Evolutionary conservation across 2,329 filamentous ascomycete genomes (phyloP).

Genomic region (Diaporthe ilicicola): DNA sequence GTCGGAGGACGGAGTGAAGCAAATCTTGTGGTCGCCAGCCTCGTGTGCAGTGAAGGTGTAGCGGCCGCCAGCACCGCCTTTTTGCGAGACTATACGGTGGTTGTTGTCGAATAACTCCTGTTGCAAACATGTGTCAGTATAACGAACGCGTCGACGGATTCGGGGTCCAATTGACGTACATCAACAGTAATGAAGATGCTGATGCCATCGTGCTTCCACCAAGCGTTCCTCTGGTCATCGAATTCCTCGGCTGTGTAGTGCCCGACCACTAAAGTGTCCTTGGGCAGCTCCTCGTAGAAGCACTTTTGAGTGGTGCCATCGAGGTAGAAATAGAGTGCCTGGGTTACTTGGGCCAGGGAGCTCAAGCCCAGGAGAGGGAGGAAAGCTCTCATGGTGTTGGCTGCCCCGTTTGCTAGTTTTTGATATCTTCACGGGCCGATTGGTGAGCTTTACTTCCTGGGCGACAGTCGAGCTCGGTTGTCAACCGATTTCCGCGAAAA

Average conservation of each 20-base stretch:
- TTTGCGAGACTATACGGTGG: slow-evolving; percentile 92
- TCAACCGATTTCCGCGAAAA: neutral
- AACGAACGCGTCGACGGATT: neutral
- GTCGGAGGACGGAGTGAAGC: slow-evolving; percentile 86
- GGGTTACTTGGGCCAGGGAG: slow-evolving; percentile 77
- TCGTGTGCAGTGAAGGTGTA: slow-evolving; percentile 97
- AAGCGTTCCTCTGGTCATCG: slow-evolving; percentile 73
- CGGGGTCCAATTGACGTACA: slow-evolving; percentile 53
- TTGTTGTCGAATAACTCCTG: slow-evolving; percentile 96
- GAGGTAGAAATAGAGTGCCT: slow-evolving; percentile 95
- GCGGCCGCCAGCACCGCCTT: slow-evolving; percentile 76
- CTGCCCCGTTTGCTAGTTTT: neutral
- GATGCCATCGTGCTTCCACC: slow-evolving; percentile 77
- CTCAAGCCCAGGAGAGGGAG: slow-evolving; percentile 73
- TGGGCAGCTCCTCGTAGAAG: slow-evolving; percentile 98
- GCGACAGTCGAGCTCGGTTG: neutral
- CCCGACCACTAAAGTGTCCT: slow-evolving; percentile 95
- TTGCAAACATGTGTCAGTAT: neutral
- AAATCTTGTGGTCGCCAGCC: slow-evolving; percentile 94
- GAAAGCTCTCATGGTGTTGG: slow-evolving; percentile 63
- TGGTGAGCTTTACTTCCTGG: neutral
- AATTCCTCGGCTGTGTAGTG: slow-evolving; percentile 89
- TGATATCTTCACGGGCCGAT: neutral
- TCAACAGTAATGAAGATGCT: slow-evolving; percentile 93
- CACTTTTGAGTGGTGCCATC: slow-evolving; percentile 88